Evolutionary conservation across 192 early-diverging fungal species (phyloP), one percentile per base, ranked within the genome.

Genomic region (Podila horticola): DNA sequence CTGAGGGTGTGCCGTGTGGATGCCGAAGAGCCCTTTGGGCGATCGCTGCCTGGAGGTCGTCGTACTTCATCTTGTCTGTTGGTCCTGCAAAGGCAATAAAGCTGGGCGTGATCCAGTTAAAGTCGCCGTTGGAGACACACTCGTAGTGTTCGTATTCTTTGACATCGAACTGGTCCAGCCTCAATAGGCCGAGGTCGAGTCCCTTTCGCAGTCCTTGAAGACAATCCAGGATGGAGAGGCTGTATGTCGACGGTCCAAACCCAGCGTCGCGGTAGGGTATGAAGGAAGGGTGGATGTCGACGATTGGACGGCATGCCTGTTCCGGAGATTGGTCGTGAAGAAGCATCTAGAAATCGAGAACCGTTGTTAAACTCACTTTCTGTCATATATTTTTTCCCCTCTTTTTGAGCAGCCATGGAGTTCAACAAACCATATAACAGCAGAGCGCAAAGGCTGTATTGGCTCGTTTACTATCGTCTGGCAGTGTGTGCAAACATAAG

Each of bases 101-200:
- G 70, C 90, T 91, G 41, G 88, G 84, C 15, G 89, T 90, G 31
- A 94, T 86, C 91, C 92, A 94, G 66, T 94, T 94, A 41, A 93
- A 86, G 60, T 94, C 93, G 5, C 93, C 93, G 66, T 92, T 90
- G 60, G 87, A 85, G 22, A 92, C 90, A 22, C 76, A 75, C 66
- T 94, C 93, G 72, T 91, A 91, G 50, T 91, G 88, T 76, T 94
- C 92, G 76, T 94, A 94, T 69, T 94, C 91, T 20, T 88, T 85
- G 3, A 89, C 52, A 69, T 93, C 90, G 45, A 93, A 82, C 26
- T 59, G 41, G 19, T 93, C 87, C 20, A 94, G 69, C 41, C 90
- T 75, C 12, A 94, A 76, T 5, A 94, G 72, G 5, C 93, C 92
- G 17, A 86, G 49, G 13, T 76, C 83, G 29, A 93, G 69, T 11